These are phyloP conservation scores for Fusarium subtropicale DNA, from an alignment of 2,329 filamentous ascomycete genomes.

Conservation along the genomic window DNA sequence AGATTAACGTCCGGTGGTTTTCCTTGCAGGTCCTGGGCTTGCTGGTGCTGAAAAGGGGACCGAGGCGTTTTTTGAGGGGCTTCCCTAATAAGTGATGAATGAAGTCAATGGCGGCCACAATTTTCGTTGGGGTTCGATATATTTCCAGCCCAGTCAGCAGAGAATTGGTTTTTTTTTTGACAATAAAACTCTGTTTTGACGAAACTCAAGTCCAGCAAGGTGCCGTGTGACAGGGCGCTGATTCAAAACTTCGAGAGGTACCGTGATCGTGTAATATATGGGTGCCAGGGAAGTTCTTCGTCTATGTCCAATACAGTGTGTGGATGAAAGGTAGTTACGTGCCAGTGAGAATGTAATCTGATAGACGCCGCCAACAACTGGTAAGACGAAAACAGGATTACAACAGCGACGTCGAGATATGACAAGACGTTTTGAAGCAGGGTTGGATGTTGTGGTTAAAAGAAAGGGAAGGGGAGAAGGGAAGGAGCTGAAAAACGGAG, in stretches of 20 bases:
- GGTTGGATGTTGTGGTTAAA: constrained; percentile 10
- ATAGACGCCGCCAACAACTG: neutral
- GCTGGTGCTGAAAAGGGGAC: neutral
- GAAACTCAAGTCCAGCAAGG: neutral
- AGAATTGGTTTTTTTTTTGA: neutral
- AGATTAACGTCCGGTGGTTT: neutral
- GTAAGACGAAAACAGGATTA: neutral
- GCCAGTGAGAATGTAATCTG: neutral
- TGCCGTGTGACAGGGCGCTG: neutral
- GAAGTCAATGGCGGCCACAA: neutral
- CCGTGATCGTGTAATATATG: neutral
- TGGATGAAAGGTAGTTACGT: neutral
- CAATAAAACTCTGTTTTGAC: neutral
- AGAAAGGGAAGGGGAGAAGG: constrained; percentile 18
- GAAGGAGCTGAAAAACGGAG: constrained; percentile 29
- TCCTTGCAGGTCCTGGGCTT: neutral
- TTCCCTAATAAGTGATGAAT: neutral
- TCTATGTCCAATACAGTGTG: constrained; percentile 1
- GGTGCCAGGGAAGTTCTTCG: constrained; percentile 20
- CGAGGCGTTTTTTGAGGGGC: neutral
- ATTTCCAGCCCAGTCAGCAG: neutral
- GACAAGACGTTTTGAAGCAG: constrained; percentile 5
- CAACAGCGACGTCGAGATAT: constrained; percentile 1
- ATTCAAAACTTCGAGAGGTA: neutral
- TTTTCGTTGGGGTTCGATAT: neutral